These are phyloP conservation scores for Colletotrichum sp. DNA, from an alignment of 2,329 filamentous ascomycete species.

Conservation along the genomic window DNA sequence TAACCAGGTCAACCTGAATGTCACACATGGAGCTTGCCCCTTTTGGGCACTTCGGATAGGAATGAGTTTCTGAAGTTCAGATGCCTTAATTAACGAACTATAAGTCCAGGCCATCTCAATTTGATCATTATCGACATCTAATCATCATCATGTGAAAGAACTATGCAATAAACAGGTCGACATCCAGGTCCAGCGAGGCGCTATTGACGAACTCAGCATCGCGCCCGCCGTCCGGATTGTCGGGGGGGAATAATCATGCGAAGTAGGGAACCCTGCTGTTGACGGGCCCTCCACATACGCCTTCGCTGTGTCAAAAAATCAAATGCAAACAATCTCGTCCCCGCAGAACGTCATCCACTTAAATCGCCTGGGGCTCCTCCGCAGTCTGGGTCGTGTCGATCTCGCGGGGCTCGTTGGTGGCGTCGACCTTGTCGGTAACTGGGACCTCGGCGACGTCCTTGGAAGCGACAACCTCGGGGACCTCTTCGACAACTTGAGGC, in stretches of 20 bases:
- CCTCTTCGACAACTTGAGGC: background rate
- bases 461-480: background rate
- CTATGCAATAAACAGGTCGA: background rate
- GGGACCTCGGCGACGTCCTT: background rate
- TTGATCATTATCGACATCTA: background rate
- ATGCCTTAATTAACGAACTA: background rate
- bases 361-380: background rate
- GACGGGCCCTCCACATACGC: background rate
- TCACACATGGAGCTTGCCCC: background rate
- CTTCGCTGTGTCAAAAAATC: background rate
- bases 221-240: background rate
- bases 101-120: background rate
- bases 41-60: no score
- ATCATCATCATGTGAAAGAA: conserved; percentile 1
- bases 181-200: background rate
- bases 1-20: background rate
- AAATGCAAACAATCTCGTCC: background rate
- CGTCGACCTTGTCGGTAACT: background rate
- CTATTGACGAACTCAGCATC: background rate
- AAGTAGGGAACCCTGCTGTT: background rate
- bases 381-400: background rate
- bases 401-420: background rate
- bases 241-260: background rate
- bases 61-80: no score
- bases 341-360: background rate